A percentile compares a stretch with the other conserved stretches of the same genome.
Conservation (phyloP, 352 stramenopile genomes). For the Pythium grandisporangium region DNA sequence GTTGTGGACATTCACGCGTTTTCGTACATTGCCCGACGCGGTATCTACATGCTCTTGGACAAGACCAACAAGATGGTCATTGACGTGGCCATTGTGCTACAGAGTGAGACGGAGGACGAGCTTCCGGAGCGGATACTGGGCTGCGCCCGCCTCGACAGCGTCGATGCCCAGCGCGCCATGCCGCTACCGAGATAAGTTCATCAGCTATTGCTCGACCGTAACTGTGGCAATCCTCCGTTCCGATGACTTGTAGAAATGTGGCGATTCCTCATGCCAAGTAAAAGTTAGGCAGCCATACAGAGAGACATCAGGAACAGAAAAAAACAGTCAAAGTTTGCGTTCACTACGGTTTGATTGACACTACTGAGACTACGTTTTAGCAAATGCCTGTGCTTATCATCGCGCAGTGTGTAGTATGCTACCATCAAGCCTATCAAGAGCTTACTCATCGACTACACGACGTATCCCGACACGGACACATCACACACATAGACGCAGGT, state of each 20-base stretch:
- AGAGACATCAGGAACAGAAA: background rate
- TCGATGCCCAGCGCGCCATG: slow-evolving; percentile 59
- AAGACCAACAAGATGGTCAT: slow-evolving; percentile 76
- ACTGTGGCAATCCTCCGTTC: no score
- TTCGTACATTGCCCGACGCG: slow-evolving; percentile 73
- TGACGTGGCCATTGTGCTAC: slow-evolving; percentile 81
- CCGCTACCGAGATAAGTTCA: slow-evolving; percentile 24
- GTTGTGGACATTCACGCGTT: slow-evolving; percentile 79
- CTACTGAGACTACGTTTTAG: no score
- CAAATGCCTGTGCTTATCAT: no score
- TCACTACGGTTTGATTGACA: background rate
- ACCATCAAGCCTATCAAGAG: no score
- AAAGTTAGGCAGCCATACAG: background rate
- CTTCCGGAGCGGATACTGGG: slow-evolving; percentile 80
- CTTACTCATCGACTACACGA: no score
- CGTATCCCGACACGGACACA: no score
- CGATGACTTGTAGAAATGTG: no score
- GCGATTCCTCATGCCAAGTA: slow-evolving; percentile 3
- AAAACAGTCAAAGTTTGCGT: background rate
- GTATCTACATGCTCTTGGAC: slow-evolving; percentile 72
- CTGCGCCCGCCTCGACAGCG: slow-evolving; percentile 67
- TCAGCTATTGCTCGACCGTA: background rate
- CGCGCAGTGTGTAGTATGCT: no score
- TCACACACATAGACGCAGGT: background rate
- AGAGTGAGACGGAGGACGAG: slow-evolving; percentile 83